Conservation (phyloP, 2,329 filamentous ascomycete genomes). For the Aspergillus fumigatiaffinis region DNA sequence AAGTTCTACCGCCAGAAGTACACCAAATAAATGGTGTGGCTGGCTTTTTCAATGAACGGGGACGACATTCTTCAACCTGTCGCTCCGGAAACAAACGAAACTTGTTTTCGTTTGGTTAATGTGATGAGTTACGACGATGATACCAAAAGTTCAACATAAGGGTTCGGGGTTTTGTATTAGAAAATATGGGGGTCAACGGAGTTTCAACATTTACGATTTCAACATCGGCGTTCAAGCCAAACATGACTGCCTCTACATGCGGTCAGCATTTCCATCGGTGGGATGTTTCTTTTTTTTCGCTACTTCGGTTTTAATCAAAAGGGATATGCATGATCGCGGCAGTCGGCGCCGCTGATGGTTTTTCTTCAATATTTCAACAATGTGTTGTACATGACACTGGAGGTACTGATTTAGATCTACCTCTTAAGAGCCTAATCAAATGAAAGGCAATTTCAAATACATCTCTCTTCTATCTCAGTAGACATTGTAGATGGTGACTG, state of each 20-base stretch:
- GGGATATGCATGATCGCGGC: conserved; percentile 13
- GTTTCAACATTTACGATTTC: conserved; percentile 48
- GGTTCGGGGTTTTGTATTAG: conserved; percentile 35
- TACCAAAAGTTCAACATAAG: conserved; percentile 43
- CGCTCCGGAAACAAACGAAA: conserved; percentile 24
- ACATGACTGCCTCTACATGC: conserved; percentile 10
- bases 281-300: conserved; percentile 12
- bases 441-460: background rate
- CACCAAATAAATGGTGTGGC: conserved; percentile 25
- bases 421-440: conserved; percentile 7
- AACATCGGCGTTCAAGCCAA: conserved; percentile 43
- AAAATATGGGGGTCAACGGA: conserved; percentile 34
- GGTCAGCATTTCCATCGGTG: conserved; percentile 9
- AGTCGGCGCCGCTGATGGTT: conserved; percentile 15
- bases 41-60: conserved; percentile 18
- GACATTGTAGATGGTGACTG: background rate
- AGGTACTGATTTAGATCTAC: conserved; percentile 8
- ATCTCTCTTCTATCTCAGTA: background rate
- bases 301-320: conserved; percentile 7
- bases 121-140: conserved; percentile 41
- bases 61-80: conserved; percentile 37
- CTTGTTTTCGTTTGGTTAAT: conserved; percentile 23
- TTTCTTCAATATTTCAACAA: conserved; percentile 35
- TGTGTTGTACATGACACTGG: conserved; percentile 23
- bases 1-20: conserved; percentile 95